phyloP scores from a whole-genome alignment of 352 stramenopile species.

The Phytophthora hybrid region DNA sequence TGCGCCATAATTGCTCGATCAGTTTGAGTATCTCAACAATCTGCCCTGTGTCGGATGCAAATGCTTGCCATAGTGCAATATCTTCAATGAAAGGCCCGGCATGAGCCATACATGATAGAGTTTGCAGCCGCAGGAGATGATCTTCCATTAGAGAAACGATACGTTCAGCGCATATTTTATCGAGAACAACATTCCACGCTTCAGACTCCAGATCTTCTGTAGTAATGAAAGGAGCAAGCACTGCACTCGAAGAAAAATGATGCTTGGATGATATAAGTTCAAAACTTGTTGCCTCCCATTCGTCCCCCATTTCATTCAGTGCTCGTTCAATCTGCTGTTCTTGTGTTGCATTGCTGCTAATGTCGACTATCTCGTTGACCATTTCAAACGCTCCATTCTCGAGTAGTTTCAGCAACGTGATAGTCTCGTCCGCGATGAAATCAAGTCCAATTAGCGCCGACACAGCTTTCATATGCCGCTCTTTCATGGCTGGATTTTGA shows the following conservation, averaged over 20 bases:
- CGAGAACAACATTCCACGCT: slow-evolving; percentile 31
- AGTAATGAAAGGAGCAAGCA: slow-evolving; percentile 10
- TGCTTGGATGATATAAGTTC: slow-evolving; percentile 47
- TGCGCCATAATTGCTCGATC: slow-evolving; percentile 62
- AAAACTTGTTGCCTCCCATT: slow-evolving; percentile 61
- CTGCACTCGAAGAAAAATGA: slow-evolving; percentile 11
- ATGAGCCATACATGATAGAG: slow-evolving; percentile 56
- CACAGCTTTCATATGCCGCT: slow-evolving; percentile 70
- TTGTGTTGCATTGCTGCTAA: slow-evolving; percentile 72
- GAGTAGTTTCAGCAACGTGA: slow-evolving; percentile 77
- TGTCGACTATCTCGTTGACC: slow-evolving; percentile 56
- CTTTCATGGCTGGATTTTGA: slow-evolving; percentile 71
- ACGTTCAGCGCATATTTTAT: slow-evolving; percentile 51
- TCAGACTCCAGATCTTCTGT: slow-evolving; percentile 1
- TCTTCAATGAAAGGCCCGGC: slow-evolving; percentile 51
- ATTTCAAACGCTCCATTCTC: slow-evolving; percentile 75
- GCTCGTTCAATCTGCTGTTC: slow-evolving; percentile 71
- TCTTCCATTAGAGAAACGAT: slow-evolving; percentile 68
- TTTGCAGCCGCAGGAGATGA: slow-evolving; percentile 61
- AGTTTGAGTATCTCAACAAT: slow-evolving; percentile 50
- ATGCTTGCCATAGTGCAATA: slow-evolving; percentile 60
- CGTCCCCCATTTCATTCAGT: slow-evolving; percentile 50
- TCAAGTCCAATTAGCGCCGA: slow-evolving; percentile 55
- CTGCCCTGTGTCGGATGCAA: slow-evolving; percentile 47
- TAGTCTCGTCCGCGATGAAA: slow-evolving; percentile 58